Conservation (phyloP, 1,284 basidiomycete genomes). For the Cystobasidiaceae sp. region DNA sequence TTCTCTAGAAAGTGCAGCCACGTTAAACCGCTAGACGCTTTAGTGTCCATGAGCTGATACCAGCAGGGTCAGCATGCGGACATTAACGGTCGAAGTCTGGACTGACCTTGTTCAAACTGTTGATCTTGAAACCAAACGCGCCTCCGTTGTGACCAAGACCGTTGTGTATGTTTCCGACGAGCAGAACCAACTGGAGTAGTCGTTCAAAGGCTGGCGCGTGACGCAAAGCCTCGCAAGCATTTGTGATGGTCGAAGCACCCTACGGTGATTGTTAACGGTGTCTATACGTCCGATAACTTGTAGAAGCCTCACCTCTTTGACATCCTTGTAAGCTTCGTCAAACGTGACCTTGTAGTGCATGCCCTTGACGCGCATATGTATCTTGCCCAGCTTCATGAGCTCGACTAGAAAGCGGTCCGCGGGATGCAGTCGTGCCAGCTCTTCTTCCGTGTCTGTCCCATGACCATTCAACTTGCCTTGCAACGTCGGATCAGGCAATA, state of each 20-base stretch:
- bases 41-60: constrained; percentile 85
- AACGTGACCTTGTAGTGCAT: constrained; percentile 88
- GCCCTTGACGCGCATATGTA: constrained; percentile 84
- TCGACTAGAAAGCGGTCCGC: constrained; percentile 96
- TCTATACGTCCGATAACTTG: constrained; percentile 36
- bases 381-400: constrained; percentile 87
- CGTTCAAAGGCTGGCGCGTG: constrained; percentile 79
- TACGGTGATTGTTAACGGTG: constrained; percentile 43
- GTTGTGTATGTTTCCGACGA: constrained; percentile 98
- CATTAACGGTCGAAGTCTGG: not conserved
- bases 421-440: constrained; percentile 80
- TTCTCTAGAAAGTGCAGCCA: constrained; percentile 90
- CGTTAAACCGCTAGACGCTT: constrained; percentile 80
- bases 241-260: constrained; percentile 72
- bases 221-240: constrained; percentile 69
- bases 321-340: constrained; percentile 62
- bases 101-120: constrained; percentile 88
- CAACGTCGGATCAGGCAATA: constrained; percentile 37
- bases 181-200: constrained; percentile 73
- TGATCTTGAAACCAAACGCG: constrained; percentile 93
- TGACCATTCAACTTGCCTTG: constrained; percentile 79
- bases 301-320: constrained; percentile 12
- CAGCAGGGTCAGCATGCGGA: not conserved
- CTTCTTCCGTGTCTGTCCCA: constrained; percentile 76
- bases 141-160: constrained; percentile 94